Conservation (phyloP, 305 asterid species). For the Andrographis paniculata region DNA sequence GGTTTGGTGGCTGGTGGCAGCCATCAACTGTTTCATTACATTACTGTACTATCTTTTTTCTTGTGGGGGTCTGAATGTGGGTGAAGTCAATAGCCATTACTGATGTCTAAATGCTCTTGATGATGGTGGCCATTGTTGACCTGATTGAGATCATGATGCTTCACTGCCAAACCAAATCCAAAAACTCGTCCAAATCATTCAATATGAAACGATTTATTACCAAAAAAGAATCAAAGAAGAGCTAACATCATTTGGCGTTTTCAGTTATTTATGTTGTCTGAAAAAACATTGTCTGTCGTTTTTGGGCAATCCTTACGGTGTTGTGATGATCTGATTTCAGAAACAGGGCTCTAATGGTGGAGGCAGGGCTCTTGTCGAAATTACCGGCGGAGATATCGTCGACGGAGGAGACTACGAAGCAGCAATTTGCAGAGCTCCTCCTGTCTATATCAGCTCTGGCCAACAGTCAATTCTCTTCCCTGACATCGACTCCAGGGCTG, state of each 20-base stretch:
- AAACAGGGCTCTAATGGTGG: conserved; percentile 56
- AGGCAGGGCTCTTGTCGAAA: conserved; percentile 53
- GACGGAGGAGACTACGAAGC: conserved; percentile 27
- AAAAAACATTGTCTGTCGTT: not conserved
- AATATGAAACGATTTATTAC: not conserved
- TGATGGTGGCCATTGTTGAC: conserved; percentile 30
- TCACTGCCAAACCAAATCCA: not conserved
- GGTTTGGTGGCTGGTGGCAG: too few species aligned
- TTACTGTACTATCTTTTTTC: too few species aligned
- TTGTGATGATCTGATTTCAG: conserved; percentile 29
- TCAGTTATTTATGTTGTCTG: too few species aligned
- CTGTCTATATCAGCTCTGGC: conserved; percentile 40
- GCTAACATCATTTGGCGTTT: too few species aligned
- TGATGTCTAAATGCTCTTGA: too few species aligned
- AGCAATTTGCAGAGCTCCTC: conserved; percentile 38
- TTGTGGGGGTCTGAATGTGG: too few species aligned
- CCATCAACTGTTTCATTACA: too few species aligned
- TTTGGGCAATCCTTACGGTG: not conserved
- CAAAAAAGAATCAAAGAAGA: not conserved
- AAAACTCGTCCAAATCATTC: not conserved
- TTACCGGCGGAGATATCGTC: conserved; percentile 26
- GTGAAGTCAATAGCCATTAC: not conserved
- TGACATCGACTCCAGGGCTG: conserved; percentile 22
- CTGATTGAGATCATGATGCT: not conserved
- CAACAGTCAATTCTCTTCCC: conserved; percentile 27